Evolutionary conservation across 2,329 filamentous ascomycete genomes (phyloP), one percentile per base, ranked within the genome.

Genomic region (Corniculantispora saksenae): DNA sequence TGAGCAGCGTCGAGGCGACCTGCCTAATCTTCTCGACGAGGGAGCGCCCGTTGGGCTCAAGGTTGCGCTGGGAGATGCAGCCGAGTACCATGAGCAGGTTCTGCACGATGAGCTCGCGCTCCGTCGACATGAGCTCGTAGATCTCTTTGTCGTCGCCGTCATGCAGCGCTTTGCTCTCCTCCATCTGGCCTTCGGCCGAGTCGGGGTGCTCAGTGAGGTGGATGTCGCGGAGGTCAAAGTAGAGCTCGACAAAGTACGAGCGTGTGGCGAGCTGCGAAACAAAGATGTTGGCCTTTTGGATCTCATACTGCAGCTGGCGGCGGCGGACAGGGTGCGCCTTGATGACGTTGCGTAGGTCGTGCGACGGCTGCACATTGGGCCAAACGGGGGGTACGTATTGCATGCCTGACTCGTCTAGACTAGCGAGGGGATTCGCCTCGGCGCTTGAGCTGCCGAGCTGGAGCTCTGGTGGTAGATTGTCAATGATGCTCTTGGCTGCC

Each of bases 251-350:
- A 64, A 94, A 88, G 74, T 93, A 94, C 0, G 91, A 94, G 27
- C 93, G 85, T 0, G 92, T 96, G 2, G 89, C 89, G 12, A 97
- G 81, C 71, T 93, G 90, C 7, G 90, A 94, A 2, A 89, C 88
- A 73, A 94, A 93, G 47, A 97, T 91, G 75, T 97, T 97, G 8
- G 92, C 91, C 74, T 96, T 97, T 75, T 97, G 93, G 35, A 97
- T 95, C 77, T 97, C 93, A 69, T 89, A 93, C 73, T 95, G 92
- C 5, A 93, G 75, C 63, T 83, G 80, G 1, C 86, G 82, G 2
- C 86, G 82, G 3, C 82, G 80, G 29, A 78, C 74, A 1, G 83
- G 82, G 29, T 86, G 79, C 23, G 79, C 76, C 62, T 82, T 81
- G 65, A 86, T 79, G 9, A 80, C 76, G 47, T 80, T 81, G 50